Evolutionary conservation across 352 stramenopile genomes (phyloP), one percentile per base, ranked within the genome.

Genomic region (Pythium brachiatum): DNA sequence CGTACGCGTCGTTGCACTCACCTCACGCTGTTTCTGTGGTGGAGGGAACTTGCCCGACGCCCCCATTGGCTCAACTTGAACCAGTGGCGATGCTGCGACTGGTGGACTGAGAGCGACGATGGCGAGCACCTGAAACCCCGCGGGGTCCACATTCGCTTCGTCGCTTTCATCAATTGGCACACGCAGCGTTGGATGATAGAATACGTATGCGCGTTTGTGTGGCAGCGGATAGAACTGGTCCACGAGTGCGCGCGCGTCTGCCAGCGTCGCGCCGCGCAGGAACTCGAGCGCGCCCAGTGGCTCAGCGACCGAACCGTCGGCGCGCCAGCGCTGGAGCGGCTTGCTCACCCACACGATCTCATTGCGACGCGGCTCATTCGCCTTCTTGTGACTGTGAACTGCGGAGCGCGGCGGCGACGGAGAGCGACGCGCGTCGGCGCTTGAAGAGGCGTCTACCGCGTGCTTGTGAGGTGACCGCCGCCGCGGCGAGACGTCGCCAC

Each of bases 141-240:
- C 25, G 4, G 61, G 32, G 25, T 58, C 44, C 9, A 62, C 18
- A n/a, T 57, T 68, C 36, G 1, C 27, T 21, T 68, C 61, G 20
- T 68, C 53, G 44, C 25, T 39, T 11, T 34, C 31, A 25, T 62
- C 46, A 36, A 68, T 62, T 5, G n/a, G 44, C 15, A 41, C 23
- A 20, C 46, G 53, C 9, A 62, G 53, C 31, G 34, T 25, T 16
- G 66, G 70, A 43, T 77, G 54, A 43, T 57, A 60, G 43, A 77
- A 77, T 26, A 66, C 59, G 63, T 70, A 74, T 21, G 60, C 46
- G 50, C 63, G 70, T 11, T 64, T 47, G 53, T 53, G 57, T 0
- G 66, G 59, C n/a, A 70, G 43, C 18, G 67, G 70, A 29, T 73
- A 70, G 53, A 77, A 77, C 53, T 74, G 63, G 31, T 73, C 55